A percentile compares a stretch with the other conserved stretches of the same genome.
Conservation (phyloP, 495 filamentous ascomycete genomes). For the Daldinia loculata region DNA sequence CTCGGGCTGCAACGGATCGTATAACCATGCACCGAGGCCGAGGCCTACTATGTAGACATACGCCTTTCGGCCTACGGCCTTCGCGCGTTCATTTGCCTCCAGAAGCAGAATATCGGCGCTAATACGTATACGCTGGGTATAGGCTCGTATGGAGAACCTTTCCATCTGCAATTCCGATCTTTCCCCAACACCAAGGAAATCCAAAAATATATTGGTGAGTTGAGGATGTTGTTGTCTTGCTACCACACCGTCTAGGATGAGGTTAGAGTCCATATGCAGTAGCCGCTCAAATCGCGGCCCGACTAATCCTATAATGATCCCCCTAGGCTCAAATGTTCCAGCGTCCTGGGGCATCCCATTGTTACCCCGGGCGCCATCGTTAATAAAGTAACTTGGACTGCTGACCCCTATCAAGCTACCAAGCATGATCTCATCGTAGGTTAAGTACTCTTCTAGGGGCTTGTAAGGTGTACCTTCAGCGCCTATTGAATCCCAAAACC, state of each 20-base stretch:
- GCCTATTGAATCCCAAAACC: constrained; percentile 37
- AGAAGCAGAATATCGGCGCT: constrained; percentile 43
- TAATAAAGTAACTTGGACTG: constrained; percentile 44
- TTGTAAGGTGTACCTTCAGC: constrained; percentile 21
- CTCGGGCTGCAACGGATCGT: constrained; percentile 13
- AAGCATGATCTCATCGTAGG: constrained; percentile 48
- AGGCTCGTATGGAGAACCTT: constrained; percentile 31
- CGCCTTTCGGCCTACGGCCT: constrained; percentile 38
- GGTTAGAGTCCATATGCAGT: constrained; percentile 36
- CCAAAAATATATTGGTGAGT: constrained; percentile 30
- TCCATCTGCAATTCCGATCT: not conserved
- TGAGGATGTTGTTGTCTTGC: constrained; percentile 21
- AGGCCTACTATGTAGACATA: constrained; percentile 51
- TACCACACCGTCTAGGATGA: constrained; percentile 6
- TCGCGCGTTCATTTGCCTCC: constrained; percentile 45
- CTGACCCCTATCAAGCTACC: constrained; percentile 43
- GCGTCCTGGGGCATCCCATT: not conserved
- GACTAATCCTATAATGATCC: constrained; percentile 45
- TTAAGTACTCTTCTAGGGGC: constrained; percentile 29
- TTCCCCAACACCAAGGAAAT: constrained; percentile 26
- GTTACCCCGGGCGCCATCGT: constrained; percentile 38
- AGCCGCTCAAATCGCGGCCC: constrained; percentile 42
- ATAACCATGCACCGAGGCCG: constrained; percentile 50
- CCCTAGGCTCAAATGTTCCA: constrained; percentile 35
- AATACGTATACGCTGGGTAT: constrained; percentile 46